A percentile compares a stretch with the other conserved stretches of the same genome.
These are phyloP conservation scores for Kwoniella mangroviensis DNA, from an alignment of 768 basidiomycete species.

Conservation along the genomic window DNA sequence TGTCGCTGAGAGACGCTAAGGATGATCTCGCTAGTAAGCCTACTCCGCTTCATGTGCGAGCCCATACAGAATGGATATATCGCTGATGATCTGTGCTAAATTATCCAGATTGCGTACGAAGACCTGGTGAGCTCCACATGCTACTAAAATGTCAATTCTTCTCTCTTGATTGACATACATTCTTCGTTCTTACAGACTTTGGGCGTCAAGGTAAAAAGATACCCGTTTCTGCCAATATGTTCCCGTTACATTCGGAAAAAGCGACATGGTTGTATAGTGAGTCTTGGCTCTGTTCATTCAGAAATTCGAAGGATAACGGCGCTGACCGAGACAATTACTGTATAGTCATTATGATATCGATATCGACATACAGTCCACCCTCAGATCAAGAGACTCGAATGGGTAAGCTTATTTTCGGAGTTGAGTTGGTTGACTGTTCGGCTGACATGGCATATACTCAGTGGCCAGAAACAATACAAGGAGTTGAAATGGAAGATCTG, in stretches of 20 bases:
- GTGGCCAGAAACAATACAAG: conserved; percentile 1
- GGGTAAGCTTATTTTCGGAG: background rate
- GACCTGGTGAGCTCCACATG: conserved; percentile 14
- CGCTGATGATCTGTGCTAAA: background rate
- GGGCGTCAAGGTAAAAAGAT: conserved; percentile 41
- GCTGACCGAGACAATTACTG: background rate
- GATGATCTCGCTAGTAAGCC: conserved; percentile 17
- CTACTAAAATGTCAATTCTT: too few relatives aligned
- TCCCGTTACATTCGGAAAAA: conserved; percentile 33
- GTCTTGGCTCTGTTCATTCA: background rate
- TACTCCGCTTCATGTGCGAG: background rate
- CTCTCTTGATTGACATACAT: background rate
- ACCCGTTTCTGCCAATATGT: conserved; percentile 50
- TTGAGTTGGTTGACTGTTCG: too few relatives aligned
- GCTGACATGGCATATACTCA: too few relatives aligned
- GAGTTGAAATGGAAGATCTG: conserved; percentile 39
- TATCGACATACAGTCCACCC: conserved; percentile 42
- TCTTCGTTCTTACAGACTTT: conserved; percentile 25
- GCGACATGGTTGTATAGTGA: conserved; percentile 29
- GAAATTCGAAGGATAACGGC: background rate
- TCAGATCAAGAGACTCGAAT: conserved; percentile 44
- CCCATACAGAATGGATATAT: background rate
- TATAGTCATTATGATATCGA: conserved; percentile 55
- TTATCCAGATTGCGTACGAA: conserved; percentile 3
- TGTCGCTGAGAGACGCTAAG: background rate